Conservation (phyloP, 2,329 filamentous ascomycete species). For the Sporothrix inflata region DNA sequence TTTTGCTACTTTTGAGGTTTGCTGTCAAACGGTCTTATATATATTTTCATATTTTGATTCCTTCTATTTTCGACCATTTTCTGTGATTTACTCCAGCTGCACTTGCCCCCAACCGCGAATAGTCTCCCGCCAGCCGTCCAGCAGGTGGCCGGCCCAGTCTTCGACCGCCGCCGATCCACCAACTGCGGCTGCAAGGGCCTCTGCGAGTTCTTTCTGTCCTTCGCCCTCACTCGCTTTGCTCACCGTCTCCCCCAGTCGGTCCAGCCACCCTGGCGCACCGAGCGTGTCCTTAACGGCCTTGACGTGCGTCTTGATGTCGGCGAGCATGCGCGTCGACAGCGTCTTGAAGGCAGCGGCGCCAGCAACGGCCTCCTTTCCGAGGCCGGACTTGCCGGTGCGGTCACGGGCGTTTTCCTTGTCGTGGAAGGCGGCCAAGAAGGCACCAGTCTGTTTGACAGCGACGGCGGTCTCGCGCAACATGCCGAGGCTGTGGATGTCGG, state of each 20-base stretch:
- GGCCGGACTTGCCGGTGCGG: slow-evolving; percentile 39
- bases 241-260: slow-evolving; percentile 36
- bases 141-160: slow-evolving; percentile 43
- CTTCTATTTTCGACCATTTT: neutral
- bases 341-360: slow-evolving; percentile 38
- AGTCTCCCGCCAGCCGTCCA: slow-evolving; percentile 46
- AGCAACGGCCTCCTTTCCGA: slow-evolving; percentile 42
- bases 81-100: slow-evolving; percentile 39
- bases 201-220: slow-evolving; percentile 31
- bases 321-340: slow-evolving; percentile 31
- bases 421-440: slow-evolving; percentile 40
- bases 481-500: slow-evolving; percentile 44
- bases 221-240: slow-evolving; percentile 26
- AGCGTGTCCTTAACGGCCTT: slow-evolving; percentile 40
- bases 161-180: slow-evolving; percentile 40
- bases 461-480: slow-evolving; percentile 45
- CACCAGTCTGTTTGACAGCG: slow-evolving; percentile 40
- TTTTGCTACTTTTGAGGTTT: neutral
- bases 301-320: slow-evolving; percentile 42
- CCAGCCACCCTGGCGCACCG: slow-evolving; percentile 44
- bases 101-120: slow-evolving; percentile 45
- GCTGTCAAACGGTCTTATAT: neutral
- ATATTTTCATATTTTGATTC: neutral
- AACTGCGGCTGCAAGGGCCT: slow-evolving; percentile 38
- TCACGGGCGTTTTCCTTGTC: slow-evolving; percentile 43